phyloP scores from a whole-genome alignment of 2,329 filamentous ascomycete genomes.

The Fusarium subtropicale region DNA sequence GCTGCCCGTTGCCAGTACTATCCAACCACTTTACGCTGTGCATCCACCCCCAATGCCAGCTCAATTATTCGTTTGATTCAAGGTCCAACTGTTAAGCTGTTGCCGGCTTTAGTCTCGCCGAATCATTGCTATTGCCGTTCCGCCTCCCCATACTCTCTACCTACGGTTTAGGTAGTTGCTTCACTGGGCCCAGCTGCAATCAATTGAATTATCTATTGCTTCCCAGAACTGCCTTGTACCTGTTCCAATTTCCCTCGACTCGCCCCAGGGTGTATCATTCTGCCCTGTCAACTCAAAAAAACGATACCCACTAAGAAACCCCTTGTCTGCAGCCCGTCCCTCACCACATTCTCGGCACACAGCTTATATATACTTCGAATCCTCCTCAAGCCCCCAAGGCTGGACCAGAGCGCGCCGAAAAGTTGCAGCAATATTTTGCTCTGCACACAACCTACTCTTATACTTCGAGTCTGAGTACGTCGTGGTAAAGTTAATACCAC shows the following conservation, averaged over 20 bases:
- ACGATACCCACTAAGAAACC: constrained; percentile 19
- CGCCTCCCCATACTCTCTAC: constrained; percentile 17
- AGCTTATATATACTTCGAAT: constrained; percentile 12
- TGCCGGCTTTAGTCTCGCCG: constrained; percentile 16
- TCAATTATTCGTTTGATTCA: constrained; percentile 19
- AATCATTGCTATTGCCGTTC: constrained; percentile 18
- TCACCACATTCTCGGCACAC: constrained; percentile 14
- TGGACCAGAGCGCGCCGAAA: constrained; percentile 22
- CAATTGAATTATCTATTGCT: constrained; percentile 30
- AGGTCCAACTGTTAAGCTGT: constrained; percentile 22
- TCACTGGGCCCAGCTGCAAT: constrained; percentile 20
- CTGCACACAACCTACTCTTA: constrained; percentile 6
- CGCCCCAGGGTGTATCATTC: constrained; percentile 32
- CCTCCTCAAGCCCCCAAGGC: constrained; percentile 14
- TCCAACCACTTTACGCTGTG: constrained; percentile 21
- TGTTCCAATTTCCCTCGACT: constrained; percentile 15
- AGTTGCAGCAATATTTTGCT: constrained; percentile 16
- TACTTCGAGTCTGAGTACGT: constrained; percentile 15
- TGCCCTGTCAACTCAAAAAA: constrained; percentile 19
- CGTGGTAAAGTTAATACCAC: constrained; percentile 29
- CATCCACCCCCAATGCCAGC: constrained; percentile 11
- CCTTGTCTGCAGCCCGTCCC: constrained; percentile 13
- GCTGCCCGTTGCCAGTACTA: constrained; percentile 16
- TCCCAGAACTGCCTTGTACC: constrained; percentile 2
- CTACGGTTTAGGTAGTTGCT: constrained; percentile 10